Evolutionary conservation across 176 grass and related monocot species (phyloP), one percentile per base, ranked within the genome.

Genomic region (Echinochloa phyllopogon): DNA sequence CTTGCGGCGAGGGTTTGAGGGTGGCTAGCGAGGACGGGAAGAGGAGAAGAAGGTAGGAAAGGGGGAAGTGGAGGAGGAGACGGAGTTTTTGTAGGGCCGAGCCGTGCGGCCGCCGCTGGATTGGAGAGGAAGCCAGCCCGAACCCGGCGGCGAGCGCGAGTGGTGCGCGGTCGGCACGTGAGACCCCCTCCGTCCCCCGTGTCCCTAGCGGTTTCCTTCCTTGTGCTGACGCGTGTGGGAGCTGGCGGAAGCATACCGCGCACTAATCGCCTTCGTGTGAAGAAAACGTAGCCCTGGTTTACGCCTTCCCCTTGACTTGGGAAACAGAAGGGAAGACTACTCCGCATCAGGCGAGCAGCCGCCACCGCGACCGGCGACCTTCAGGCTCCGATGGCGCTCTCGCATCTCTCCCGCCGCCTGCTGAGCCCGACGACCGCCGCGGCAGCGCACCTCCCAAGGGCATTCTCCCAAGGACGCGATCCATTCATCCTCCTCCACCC

Each of bases 111-210:
- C 37, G 70, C 80, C 47, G 80, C 72, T 85, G 85, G 77, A 61
- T 87, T 90, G 91, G 64, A 8, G 78, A 78, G 78, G 76, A 90
- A 90, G 87, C 8, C 84, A 40, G 15, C 38, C 75, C 82, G 71
- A 68, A 78, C 36, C 14, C 12, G 53, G 6, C 48, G 47, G 51
- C 49, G 79, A 69, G 77, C 63, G 45, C 16, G 55, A 16, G 42
- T 80, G 59, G 38, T 40, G 51, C 14, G 60, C 29, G 44, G 7
- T 14, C 65, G 68, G 62, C 56, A 49, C 62, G 86, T 63, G 38
- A 59, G 38, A 59, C 21, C 5, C 29, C 20, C 2, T 42, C 12
- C 64, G 45, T 29, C 10, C 58, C 5, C 6, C 49, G 79, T 82
- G 45, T 80, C 82, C 29, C 5, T 68, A 40, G 33, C 17, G 17